These are phyloP conservation scores for Quillaja saponaria DNA, from an alignment of 306 rosid genomes.

Conservation along the genomic window DNA sequence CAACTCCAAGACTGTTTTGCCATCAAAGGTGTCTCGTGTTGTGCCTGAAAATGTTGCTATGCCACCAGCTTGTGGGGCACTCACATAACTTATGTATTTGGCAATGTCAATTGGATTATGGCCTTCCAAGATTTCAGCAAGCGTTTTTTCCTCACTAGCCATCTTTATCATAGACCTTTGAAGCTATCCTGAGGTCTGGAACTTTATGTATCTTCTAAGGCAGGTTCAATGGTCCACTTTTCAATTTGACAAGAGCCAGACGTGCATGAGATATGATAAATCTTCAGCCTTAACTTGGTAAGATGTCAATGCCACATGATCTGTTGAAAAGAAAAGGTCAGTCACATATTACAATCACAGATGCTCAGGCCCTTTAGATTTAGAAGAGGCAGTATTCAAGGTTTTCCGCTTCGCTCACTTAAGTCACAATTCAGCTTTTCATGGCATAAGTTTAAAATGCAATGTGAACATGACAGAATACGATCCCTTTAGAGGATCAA, in stretches of 20 bases:
- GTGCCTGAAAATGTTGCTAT: conserved; percentile 91
- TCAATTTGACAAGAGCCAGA: conserved; percentile 22
- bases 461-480: not conserved
- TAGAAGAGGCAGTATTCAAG: conserved; percentile 4
- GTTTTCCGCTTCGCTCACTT: not conserved
- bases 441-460: not conserved
- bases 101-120: conserved; percentile 50
- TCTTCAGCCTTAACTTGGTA: conserved; percentile 8
- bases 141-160: conserved; percentile 62
- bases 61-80: conserved; percentile 85
- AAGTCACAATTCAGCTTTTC: conserved; percentile 1
- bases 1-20: conserved; percentile 79
- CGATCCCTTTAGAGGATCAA: not conserved
- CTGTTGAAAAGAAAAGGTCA: not conserved
- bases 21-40: conserved; percentile 77
- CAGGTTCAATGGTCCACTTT: conserved; percentile 11
- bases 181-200: not conserved
- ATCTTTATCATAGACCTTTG: conserved; percentile 31
- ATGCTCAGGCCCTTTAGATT: conserved; percentile 14
- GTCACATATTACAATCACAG: not conserved
- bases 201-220: conserved; percentile 2
- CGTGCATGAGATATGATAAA: conserved; percentile 1
- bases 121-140: conserved; percentile 75
- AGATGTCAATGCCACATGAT: conserved; percentile 19
- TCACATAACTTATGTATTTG: conserved; percentile 63